Evolutionary conservation across 2,329 filamentous ascomycete genomes (phyloP), one percentile per base, ranked within the genome.

Genomic region (Bipolaris gigantea): DNA sequence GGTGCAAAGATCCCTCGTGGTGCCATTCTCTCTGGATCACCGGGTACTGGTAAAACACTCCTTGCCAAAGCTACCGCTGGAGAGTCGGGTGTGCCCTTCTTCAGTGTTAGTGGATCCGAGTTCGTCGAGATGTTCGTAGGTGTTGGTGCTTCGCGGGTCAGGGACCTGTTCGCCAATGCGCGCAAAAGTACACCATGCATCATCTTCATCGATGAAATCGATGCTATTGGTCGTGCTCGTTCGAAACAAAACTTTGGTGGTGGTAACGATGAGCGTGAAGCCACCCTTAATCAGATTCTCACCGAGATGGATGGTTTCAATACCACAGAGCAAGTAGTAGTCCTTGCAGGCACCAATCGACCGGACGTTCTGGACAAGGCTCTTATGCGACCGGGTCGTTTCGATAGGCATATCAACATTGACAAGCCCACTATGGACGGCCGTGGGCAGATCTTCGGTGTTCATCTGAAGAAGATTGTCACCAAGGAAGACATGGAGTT

Each of bases 301-400:
- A 99, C 94, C 0, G 94, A 99, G 75, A 99, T 99, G 94, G 94
- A 99, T 73, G 94, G 93, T 54, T 97, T 97, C 85, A 97, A 97
- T 77, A 97, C 93, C 7, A 85, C 88, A 2, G 93, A 97, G 70
- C 93, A 97, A 77, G 90, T 99, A 38, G 93, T 99, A 48, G 94
- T 99, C 30, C 83, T 99, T 58, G 94, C 94, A 44, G 94, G 94
- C 79, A 99, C 94, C 51, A 99, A 99, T 79, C 85, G 94, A 77
- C 89, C 92, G 10, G 94, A 99, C 74, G 86, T 97, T 43, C 84
- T 99, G 38, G 94, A 99, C 75, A 92, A 94, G 79, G 94, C 94
- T 7, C 80, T 99, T 63, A 94, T 97, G 90, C 88, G 94, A 70
- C 94, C 94, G 48, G 94, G 94, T 53, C 92, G 94, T 67, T 99